These are phyloP conservation scores for Aspergillus pseudoglaucus DNA, from an alignment of 2,329 filamentous ascomycete genomes.

Conservation along the genomic window DNA sequence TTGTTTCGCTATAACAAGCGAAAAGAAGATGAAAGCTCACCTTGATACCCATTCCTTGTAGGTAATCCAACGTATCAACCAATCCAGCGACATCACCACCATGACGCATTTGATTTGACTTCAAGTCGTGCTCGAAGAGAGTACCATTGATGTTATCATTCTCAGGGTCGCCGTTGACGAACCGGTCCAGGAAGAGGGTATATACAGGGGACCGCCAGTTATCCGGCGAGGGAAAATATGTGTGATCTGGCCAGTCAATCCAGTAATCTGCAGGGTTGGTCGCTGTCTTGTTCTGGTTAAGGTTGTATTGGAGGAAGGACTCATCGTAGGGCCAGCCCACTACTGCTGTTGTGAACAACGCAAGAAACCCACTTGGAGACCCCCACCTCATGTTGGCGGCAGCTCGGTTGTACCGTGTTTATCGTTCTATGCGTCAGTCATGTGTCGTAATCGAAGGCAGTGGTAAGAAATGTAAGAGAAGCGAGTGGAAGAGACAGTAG, in stretches of 20 bases:
- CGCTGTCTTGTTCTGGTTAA: constrained; percentile 56
- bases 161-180: constrained; percentile 57
- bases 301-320: constrained; percentile 49
- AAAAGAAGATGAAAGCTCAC: constrained; percentile 23
- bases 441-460: constrained; percentile 10
- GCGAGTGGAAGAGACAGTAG: neutral
- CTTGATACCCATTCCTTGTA: constrained; percentile 59
- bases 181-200: constrained; percentile 58
- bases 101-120: constrained; percentile 57
- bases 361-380: constrained; percentile 18
- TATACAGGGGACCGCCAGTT: constrained; percentile 64
- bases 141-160: constrained; percentile 60
- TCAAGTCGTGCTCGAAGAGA: constrained; percentile 54
- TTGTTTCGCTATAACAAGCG: neutral
- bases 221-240: constrained; percentile 48
- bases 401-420: constrained; percentile 4
- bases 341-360: constrained; percentile 20
- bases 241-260: constrained; percentile 50
- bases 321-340: constrained; percentile 44
- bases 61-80: constrained; percentile 56
- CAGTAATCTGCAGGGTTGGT: constrained; percentile 52
- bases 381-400: constrained; percentile 26
- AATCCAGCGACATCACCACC: constrained; percentile 56
- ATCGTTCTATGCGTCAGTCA: constrained; percentile 13
- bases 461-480: neutral